Conservation (phyloP, 306 rosid species). For the Benincasa hispida region DNA sequence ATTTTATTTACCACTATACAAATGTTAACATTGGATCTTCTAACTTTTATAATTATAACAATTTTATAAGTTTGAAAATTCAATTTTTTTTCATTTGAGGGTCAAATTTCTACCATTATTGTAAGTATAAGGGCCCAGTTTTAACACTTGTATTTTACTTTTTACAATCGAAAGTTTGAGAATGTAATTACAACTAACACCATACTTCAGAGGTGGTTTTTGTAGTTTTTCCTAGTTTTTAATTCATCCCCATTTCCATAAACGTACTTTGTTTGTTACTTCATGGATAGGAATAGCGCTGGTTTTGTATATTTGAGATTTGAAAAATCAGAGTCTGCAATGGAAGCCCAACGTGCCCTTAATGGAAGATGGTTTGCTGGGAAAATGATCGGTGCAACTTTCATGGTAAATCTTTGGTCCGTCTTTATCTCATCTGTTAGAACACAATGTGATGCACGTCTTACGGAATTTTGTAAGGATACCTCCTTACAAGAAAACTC, state of each 20-base stretch:
- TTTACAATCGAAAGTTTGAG: too few species aligned
- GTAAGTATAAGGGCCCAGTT: too few species aligned
- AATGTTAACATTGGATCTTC: too few species aligned
- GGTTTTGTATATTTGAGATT: slow-evolving; percentile 68
- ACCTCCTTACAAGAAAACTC: too few species aligned
- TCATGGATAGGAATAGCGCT: slow-evolving; percentile 51
- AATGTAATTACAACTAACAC: too few species aligned
- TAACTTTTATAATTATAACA: too few species aligned
- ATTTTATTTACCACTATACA: too few species aligned
- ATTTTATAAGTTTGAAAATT: too few species aligned
- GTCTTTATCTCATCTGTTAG: background rate
- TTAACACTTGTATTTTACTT: too few species aligned
- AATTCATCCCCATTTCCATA: background rate
- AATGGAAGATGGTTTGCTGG: slow-evolving; percentile 99
- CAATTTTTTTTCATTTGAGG: background rate
- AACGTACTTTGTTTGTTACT: background rate
- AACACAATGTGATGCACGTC: background rate
- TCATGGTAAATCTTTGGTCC: slow-evolving; percentile 36
- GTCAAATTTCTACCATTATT: too few species aligned
- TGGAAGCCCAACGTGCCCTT: slow-evolving; percentile 62
- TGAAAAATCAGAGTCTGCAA: slow-evolving; percentile 54
- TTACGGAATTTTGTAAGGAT: background rate
- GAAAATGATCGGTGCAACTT: slow-evolving; percentile 84
- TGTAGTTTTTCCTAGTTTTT: background rate
- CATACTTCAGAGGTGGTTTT: too few species aligned